Evolutionary conservation across 257 asterid species (phyloP), one percentile per base, ranked within the genome.

Genomic region (Solanum infundibuliforme): DNA sequence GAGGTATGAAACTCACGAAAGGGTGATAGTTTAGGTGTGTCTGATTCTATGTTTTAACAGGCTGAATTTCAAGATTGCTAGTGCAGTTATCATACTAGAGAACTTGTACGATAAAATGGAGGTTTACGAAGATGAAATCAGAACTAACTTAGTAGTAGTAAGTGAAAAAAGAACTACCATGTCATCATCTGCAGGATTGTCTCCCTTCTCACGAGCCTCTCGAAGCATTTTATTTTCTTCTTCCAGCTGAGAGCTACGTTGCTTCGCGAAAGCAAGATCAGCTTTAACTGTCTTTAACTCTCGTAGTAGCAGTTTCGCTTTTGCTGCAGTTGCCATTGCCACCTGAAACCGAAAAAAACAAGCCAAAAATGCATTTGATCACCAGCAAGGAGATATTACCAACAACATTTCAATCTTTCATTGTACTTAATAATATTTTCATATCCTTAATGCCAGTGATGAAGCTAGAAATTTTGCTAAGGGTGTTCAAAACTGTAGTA

Each of bases 241-340:
- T 93, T 97, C 99, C 46, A 97, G 91, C 92, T 95, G 98, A 84
- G 98, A 94, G 89, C 98, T 93, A 13, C 99, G 91, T 81, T 95
- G 93, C 66, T 95, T 95, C 43, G 98, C 93, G 85, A 95, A 97
- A 6, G 98, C 94, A 18, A 97, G 94, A 89, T 97, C 99, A 25
- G 98, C 98, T 91, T 96, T 94, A 21, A 96, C 92, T 21, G 99
- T 97, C 90, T 97, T 97, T 79, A 97, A 94, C 93, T 97, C 99
- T 60, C 99, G 92, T 9, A 97, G 93, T 1, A 95, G 96, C 73
- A 97, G 93, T 87, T 97, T 97, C 11, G 98, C 99, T 90, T 97
- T 97, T 6, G 99, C 99, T 88, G 99, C 98, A 16, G 98, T 97
- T 39, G 99, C 99, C 99, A 95, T 92, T 62, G 99, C 99, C 88